These are phyloP conservation scores for Candida sphagnicola DNA, from an alignment of 805 yeast species.

Conservation along the genomic window DNA sequence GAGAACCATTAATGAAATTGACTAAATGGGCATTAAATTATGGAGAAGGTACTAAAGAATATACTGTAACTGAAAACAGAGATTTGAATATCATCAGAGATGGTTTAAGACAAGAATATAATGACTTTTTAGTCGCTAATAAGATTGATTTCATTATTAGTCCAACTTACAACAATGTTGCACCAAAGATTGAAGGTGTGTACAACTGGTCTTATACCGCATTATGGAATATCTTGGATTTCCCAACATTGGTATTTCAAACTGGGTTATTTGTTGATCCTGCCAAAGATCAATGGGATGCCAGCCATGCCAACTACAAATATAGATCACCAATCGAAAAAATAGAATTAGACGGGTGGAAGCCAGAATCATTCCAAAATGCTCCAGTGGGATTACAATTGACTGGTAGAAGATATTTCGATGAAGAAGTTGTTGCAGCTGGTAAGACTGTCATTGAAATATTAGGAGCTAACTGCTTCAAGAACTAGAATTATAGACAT, in stretches of 20 bases:
- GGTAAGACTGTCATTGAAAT: slow-evolving; percentile 37
- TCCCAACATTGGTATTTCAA: slow-evolving; percentile 64
- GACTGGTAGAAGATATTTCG: slow-evolving; percentile 50
- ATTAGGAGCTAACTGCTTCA: slow-evolving; percentile 23
- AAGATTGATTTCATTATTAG: slow-evolving; percentile 63
- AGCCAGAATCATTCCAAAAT: slow-evolving; percentile 43
- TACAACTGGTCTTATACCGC: slow-evolving; percentile 81
- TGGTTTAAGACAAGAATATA: slow-evolving; percentile 52
- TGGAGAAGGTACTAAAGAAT: slow-evolving; percentile 53
- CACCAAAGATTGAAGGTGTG: slow-evolving; percentile 61
- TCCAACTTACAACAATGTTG: slow-evolving; percentile 66
- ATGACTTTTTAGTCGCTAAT: slow-evolving; percentile 47
- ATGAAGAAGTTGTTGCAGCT: slow-evolving; percentile 54
- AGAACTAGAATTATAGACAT: slow-evolving; percentile 6
- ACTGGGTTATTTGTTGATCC: slow-evolving; percentile 61
- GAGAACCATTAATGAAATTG: slow-evolving; percentile 65
- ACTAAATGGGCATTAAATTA: slow-evolving; percentile 58
- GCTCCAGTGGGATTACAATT: slow-evolving; percentile 57
- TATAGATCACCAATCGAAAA: slow-evolving; percentile 46
- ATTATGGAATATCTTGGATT: slow-evolving; percentile 67
- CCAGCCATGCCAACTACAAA: slow-evolving; percentile 22
- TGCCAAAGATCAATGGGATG: slow-evolving; percentile 45
- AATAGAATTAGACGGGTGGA: slow-evolving; percentile 45
- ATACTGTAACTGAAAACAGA: slow-evolving; percentile 50
- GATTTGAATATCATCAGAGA: slow-evolving; percentile 55